phyloP scores from a whole-genome alignment of 306 rosid genomes.

The Vigna reflexopilosa region DNA sequence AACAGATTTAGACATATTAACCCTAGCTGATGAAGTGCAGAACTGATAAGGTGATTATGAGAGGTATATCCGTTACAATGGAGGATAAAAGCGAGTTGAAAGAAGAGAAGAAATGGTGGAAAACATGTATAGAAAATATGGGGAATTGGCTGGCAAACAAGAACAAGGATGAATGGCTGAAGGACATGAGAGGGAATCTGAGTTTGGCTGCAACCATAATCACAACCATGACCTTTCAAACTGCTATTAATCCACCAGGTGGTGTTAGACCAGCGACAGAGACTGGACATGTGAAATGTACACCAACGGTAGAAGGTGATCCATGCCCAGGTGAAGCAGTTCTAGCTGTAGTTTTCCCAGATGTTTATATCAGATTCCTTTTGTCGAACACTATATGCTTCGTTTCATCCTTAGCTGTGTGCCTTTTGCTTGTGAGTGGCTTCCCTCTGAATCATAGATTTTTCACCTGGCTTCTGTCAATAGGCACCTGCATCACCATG shows the following conservation, averaged over 20 bases:
- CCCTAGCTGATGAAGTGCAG: too few relatives aligned
- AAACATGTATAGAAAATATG: not conserved
- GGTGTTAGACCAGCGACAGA: not conserved
- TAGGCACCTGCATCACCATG: slow-evolving; percentile 5
- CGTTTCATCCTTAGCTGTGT: not conserved
- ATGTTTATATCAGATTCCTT: not conserved
- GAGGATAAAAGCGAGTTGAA: not conserved
- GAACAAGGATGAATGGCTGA: not conserved
- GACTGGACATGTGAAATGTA: too few relatives aligned
- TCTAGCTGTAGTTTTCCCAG: not conserved
- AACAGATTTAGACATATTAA: too few relatives aligned
- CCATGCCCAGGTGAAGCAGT: slow-evolving; percentile 11
- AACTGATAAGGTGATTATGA: too few relatives aligned
- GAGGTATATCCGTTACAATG: not conserved
- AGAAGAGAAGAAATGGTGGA: not conserved
- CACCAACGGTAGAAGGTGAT: too few relatives aligned
- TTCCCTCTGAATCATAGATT: not conserved
- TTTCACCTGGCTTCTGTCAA: not conserved
- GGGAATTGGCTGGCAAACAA: not conserved
- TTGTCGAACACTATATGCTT: slow-evolving; percentile 8
- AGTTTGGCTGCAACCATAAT: slow-evolving; percentile 11
- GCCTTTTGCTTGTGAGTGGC: slow-evolving; percentile 35
- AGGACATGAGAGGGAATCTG: slow-evolving; percentile 25
- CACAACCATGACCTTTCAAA: slow-evolving; percentile 25
- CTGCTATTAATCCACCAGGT: slow-evolving; percentile 20